phyloP scores from a whole-genome alignment of 257 asterid species.

The Solanum sparsipilum region DNA sequence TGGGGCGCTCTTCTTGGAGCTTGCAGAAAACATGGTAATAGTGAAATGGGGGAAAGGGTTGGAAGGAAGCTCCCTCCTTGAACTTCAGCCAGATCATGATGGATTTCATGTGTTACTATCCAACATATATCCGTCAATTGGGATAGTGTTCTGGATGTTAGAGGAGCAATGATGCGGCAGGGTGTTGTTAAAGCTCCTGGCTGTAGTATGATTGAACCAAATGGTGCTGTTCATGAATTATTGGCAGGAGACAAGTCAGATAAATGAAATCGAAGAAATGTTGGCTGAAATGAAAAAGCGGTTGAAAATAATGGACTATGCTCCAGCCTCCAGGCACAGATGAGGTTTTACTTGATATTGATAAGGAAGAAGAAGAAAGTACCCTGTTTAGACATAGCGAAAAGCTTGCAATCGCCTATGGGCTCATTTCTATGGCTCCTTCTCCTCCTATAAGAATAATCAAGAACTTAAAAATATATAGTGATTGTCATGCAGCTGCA shows the following conservation, averaged over 20 bases:
- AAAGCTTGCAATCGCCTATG: constrained; percentile 58
- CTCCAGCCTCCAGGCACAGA: constrained; percentile 34
- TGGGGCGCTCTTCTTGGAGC: constrained; percentile 97
- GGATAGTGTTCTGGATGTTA: constrained; percentile 47
- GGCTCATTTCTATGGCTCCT: constrained; percentile 28
- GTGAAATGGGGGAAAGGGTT: constrained; percentile 68
- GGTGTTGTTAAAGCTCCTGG: constrained; percentile 70
- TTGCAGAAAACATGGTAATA: constrained; percentile 63
- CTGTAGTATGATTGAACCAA: constrained; percentile 63
- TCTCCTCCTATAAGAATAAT: constrained; percentile 38
- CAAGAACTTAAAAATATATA: constrained; percentile 33
- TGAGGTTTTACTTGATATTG: constrained; percentile 56
- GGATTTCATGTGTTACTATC: constrained; percentile 77
- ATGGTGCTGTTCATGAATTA: constrained; percentile 65
- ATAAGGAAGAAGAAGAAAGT: constrained; percentile 55
- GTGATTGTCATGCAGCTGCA: constrained; percentile 51
- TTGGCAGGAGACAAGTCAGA: constrained; percentile 53
- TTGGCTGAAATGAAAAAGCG: constrained; percentile 43
- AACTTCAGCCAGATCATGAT: constrained; percentile 69
- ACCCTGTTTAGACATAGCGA: constrained; percentile 44
- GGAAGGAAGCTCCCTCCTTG: constrained; percentile 54
- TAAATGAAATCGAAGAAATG: constrained; percentile 43
- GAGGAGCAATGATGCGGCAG: constrained; percentile 53
- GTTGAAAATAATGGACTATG: constrained; percentile 43
- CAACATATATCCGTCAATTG: constrained; percentile 72